Base-by-base conservation (phyloP, 164 flowering plant genomes). In the Saururus chinensis region DNA sequence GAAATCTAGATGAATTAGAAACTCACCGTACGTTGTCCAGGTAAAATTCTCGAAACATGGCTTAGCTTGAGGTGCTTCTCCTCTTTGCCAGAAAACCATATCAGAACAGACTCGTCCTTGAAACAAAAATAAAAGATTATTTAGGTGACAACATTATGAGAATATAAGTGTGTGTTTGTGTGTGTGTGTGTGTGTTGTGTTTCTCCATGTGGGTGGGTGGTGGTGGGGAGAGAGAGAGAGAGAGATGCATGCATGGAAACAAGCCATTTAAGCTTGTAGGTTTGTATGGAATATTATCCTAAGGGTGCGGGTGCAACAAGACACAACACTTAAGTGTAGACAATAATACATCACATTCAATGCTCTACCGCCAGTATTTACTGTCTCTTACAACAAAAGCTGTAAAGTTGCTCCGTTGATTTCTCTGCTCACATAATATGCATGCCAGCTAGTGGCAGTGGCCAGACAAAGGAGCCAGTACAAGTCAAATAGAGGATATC, bases 1-100 rank as follows among this genome's bases (percentile, higher is more conserved):
- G n/a, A 51, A 21, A 53, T 12, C 52, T 6, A 37, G 45, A 59
- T 13, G 22, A 5, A 9, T 45, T 40, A 60, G 57, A 60, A 17
- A 80, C 89, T 84, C 82, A 91, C 98, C 35, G 98, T 92, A 61
- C 98, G 95, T 63, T 92, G 98, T 61, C 98, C 98, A 73, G 95
- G 86, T 62, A 89, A 83, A 62, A 92, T 92, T 77, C 88, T 85
- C 66, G 95, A 81, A 21, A 92, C 92, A 64, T 92, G 92, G 73
- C 89, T 84, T 65, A 92, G 84, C 68, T 82, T 92, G 59, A 92
- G 90, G 65, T 81, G 87, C 71, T 88, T 92, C 79, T 92, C 95
- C 72, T 92, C 98, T 76, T 85, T 88, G 68, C 96, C 96, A 0
- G 98, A 92, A 74, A 76, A 84, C 98, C 98, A 92, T 75, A 92